phyloP scores from a whole-genome alignment of 306 rosid species.

The Ceratonia siliqua region DNA sequence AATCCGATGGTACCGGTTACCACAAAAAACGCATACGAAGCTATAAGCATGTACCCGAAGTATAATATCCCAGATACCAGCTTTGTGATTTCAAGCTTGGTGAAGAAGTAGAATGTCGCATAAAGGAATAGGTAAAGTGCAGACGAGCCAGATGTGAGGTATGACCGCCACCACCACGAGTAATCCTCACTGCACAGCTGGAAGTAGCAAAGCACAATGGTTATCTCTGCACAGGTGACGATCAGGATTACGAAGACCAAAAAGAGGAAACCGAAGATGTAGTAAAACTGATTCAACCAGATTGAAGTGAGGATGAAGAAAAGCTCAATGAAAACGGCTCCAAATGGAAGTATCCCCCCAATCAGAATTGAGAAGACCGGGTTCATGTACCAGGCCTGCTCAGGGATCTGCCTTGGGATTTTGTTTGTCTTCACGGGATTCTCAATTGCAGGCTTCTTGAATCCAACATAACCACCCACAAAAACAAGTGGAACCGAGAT shows the following conservation, averaged over 20 bases:
- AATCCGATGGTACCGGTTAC: constrained; percentile 95
- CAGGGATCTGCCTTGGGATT: constrained; percentile 98
- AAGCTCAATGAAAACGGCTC: constrained; percentile 96
- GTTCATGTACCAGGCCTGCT: constrained; percentile 99
- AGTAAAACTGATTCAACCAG: constrained; percentile 99
- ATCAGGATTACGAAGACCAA: constrained; percentile 88
- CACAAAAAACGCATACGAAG: constrained; percentile 92
- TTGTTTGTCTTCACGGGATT: constrained; percentile 97
- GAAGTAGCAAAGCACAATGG: constrained; percentile 96
- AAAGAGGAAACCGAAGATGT: constrained; percentile 97
- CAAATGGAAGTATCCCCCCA: constrained; percentile 97
- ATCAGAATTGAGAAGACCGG: constrained; percentile 82
- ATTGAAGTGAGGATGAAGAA: constrained; percentile 98
- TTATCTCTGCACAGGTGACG: constrained; percentile 92
- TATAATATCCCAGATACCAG: constrained; percentile 77
- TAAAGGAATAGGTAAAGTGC: constrained; percentile 94
- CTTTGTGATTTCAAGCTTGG: constrained; percentile 98
- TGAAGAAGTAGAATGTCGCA: constrained; percentile 97
- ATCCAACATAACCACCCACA: constrained; percentile 90
- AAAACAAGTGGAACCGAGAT: constrained; percentile 96
- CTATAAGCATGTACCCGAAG: constrained; percentile 96
- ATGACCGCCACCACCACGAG: constrained; percentile 99
- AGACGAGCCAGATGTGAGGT: constrained; percentile 91
- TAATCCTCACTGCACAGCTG: constrained; percentile 99
- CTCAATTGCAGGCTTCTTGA: constrained; percentile 95